Evolutionary conservation across 2,329 filamentous ascomycete species (phyloP).

Genomic region (Fusarium nurragi): DNA sequence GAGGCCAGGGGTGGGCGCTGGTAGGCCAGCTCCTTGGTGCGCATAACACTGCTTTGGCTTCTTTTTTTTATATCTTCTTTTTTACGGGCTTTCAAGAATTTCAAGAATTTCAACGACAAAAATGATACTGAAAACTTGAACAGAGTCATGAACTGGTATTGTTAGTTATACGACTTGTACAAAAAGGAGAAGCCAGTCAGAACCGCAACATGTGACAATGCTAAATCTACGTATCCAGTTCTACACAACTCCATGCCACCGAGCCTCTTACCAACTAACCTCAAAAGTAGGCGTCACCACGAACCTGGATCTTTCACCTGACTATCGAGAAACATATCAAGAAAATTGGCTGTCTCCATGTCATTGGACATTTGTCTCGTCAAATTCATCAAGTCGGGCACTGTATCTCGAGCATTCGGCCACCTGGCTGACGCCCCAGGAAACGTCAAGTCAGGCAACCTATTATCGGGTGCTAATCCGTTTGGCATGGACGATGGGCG

Average conservation of each 20-base stretch:
- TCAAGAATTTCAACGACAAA: no score
- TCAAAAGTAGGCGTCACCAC: background rate
- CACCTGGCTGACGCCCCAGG: background rate
- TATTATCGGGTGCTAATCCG: background rate
- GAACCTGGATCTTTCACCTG: background rate
- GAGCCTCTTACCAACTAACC: background rate
- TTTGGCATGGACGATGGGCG: background rate
- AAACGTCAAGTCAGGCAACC: background rate
- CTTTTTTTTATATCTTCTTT: no score
- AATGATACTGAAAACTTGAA: no score
- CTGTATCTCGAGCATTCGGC: background rate
- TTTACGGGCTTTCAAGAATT: no score
- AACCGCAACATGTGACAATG: no score
- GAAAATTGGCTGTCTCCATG: background rate
- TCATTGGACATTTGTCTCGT: background rate
- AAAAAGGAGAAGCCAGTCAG: no score
- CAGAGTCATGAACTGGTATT: no score
- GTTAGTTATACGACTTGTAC: no score
- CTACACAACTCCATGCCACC: background rate
- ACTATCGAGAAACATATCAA: background rate
- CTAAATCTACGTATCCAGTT: background rate
- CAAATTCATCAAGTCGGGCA: background rate
- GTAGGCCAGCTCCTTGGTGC: no score
- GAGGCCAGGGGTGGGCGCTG: no score
- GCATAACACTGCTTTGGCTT: no score